These are phyloP conservation scores for Solanum neorickii DNA, from an alignment of 257 asterid genomes.

Conservation along the genomic window DNA sequence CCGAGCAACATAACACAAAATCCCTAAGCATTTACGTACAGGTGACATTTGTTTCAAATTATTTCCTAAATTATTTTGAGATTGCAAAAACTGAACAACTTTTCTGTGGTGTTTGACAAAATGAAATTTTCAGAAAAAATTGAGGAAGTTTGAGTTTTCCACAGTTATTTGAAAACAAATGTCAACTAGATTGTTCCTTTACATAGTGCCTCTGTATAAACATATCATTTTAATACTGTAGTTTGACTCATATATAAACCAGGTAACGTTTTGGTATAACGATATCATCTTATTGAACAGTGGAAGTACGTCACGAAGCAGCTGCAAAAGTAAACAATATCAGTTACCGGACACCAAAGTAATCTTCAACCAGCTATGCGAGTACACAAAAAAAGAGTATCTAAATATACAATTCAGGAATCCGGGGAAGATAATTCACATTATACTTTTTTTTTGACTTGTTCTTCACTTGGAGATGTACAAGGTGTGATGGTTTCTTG, in stretches of 20 bases:
- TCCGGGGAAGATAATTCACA: slow-evolving; percentile 32
- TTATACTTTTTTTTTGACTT: slow-evolving; percentile 50
- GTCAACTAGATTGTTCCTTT: neutral
- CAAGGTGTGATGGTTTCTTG: slow-evolving; percentile 57
- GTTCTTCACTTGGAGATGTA: slow-evolving; percentile 55
- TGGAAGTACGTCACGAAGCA: slow-evolving; percentile 60
- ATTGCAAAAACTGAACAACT: neutral
- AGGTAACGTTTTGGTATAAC: neutral
- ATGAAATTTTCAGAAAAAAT: neutral
- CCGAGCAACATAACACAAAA: neutral
- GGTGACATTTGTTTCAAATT: neutral
- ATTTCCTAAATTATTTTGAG: neutral
- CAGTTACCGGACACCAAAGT: neutral
- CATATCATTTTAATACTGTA: neutral
- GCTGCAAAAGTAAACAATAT: slow-evolving; percentile 28
- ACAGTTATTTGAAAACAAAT: neutral
- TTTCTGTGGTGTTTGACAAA: neutral
- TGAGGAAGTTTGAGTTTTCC: neutral
- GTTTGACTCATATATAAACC: neutral
- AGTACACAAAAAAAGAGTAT: neutral
- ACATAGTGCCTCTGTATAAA: neutral
- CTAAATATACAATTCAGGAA: neutral
- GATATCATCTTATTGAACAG: neutral
- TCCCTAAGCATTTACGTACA: neutral
- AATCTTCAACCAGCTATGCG: slow-evolving; percentile 7